Conservation (phyloP, 73 alveolate species). For the Tetrahymena elliotti region DNA sequence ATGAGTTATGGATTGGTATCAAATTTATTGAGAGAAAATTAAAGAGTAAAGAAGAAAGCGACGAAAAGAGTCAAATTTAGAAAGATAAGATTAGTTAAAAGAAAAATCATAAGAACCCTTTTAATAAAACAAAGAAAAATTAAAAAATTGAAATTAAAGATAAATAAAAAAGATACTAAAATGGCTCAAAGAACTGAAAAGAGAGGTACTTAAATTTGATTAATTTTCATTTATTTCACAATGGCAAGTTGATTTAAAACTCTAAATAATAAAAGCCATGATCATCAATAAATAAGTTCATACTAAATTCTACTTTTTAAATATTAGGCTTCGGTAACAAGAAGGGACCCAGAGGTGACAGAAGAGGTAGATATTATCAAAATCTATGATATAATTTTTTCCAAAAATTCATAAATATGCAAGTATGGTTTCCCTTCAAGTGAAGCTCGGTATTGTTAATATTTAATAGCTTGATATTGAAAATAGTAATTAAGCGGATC, state of each 20-base stretch:
- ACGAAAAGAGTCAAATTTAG: not conserved
- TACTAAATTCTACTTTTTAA: not conserved
- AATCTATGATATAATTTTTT: not conserved
- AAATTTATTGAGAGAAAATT: not conserved
- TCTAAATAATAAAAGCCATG: not conserved
- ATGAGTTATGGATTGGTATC: not conserved
- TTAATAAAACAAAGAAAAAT: not conserved
- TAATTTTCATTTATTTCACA: not conserved
- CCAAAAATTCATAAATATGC: not conserved
- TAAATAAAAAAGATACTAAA: not conserved
- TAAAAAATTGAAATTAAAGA: not conserved
- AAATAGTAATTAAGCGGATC: not conserved
- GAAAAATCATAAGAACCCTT: not conserved
- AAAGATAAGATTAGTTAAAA: not conserved
- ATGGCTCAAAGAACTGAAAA: not conserved
- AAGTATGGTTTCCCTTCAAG: not conserved
- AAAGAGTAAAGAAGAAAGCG: not conserved
- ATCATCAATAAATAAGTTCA: not conserved
- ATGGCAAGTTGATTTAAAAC: not conserved
- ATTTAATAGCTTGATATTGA: not conserved
- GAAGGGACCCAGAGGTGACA: constrained; percentile 1
- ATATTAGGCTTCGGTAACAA: not conserved
- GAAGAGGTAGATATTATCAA: not conserved
- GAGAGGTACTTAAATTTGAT: not conserved
- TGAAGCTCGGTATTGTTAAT: not conserved